Evolutionary conservation across 1,139 yeast species (phyloP).

Genomic region (Lodderomyces parapsilosis): DNA sequence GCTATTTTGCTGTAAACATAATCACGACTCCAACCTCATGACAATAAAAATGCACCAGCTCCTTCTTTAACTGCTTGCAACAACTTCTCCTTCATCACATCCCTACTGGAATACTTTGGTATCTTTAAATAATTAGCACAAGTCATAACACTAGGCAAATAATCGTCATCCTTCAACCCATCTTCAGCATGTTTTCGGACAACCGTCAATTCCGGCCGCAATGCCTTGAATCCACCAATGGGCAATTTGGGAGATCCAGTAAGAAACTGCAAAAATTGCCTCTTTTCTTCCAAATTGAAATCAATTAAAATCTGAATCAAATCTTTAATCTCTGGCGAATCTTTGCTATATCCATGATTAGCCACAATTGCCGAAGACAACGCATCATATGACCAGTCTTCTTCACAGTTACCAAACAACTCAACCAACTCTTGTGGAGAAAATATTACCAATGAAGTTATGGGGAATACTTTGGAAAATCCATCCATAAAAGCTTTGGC

Average conservation of each 20-base stretch:
- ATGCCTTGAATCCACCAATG: conserved; percentile 85
- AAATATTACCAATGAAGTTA: conserved; percentile 66
- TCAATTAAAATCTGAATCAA: conserved; percentile 59
- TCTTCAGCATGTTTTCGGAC: conserved; percentile 79
- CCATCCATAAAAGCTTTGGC: conserved; percentile 74
- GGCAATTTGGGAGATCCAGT: conserved; percentile 95
- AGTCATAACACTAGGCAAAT: conserved; percentile 96
- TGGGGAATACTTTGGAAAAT: conserved; percentile 82
- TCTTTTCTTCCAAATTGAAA: conserved; percentile 53
- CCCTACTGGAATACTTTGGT: conserved; percentile 72
- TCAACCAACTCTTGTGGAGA: conserved; percentile 70
- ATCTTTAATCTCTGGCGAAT: conserved; percentile 61
- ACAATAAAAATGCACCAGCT: conserved; percentile 81
- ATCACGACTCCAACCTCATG: too few species aligned
- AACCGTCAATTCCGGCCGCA: conserved; percentile 82
- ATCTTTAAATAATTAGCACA: conserved; percentile 93
- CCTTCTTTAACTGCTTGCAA: conserved; percentile 82
- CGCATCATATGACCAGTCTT: conserved; percentile 81
- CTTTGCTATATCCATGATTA: conserved; percentile 85
- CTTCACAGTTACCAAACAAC: conserved; percentile 66
- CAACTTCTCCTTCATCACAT: conserved; percentile 57
- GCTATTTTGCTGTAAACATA: too few species aligned
- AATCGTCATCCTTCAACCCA: conserved; percentile 69
- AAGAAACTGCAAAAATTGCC: conserved; percentile 79
- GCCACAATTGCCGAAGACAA: conserved; percentile 66